phyloP scores from a whole-genome alignment of 192 early-diverging fungal species.

The Podila verticillata region DNA sequence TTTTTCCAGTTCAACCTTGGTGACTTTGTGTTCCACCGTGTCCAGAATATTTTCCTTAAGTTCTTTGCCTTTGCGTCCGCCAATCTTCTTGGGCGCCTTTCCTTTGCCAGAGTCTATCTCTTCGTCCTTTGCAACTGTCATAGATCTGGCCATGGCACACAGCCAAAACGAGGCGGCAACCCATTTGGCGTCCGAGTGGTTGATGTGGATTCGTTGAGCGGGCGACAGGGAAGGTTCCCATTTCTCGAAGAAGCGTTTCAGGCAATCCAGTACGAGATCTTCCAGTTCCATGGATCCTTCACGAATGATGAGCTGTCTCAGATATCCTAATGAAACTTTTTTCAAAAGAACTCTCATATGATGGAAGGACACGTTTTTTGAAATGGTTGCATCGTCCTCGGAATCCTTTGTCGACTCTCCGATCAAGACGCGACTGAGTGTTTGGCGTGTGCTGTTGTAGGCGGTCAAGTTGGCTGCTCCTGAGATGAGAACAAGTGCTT shows the following conservation, averaged over 20 bases:
- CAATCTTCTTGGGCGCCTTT: slow-evolving; percentile 24
- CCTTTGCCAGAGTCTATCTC: background rate
- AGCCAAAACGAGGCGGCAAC: slow-evolving; percentile 41
- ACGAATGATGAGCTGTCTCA: slow-evolving; percentile 30
- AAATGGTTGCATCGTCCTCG: background rate
- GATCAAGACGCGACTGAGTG: slow-evolving; percentile 12
- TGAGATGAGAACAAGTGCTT: slow-evolving; percentile 27
- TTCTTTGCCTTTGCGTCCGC: slow-evolving; percentile 30
- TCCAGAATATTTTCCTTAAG: slow-evolving; percentile 29
- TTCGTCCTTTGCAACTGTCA: slow-evolving; percentile 3
- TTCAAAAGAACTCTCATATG: slow-evolving; percentile 5
- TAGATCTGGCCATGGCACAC: slow-evolving; percentile 38
- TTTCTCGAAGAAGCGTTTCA: slow-evolving; percentile 30
- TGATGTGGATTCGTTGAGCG: slow-evolving; percentile 26
- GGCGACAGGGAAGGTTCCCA: slow-evolving; percentile 28
- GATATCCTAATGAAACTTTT: background rate
- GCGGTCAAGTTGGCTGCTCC: slow-evolving; percentile 7
- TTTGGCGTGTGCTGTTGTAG: slow-evolving; percentile 23
- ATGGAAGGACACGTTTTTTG: background rate
- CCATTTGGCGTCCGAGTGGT: slow-evolving; percentile 40
- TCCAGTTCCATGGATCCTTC: slow-evolving; percentile 44
- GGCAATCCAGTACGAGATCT: slow-evolving; percentile 21
- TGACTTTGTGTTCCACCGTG: slow-evolving; percentile 28
- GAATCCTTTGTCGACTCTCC: slow-evolving; percentile 2
- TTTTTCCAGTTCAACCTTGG: slow-evolving; percentile 31